Conservation (phyloP, 345 rosid species). For the Dimocarpus longan region DNA sequence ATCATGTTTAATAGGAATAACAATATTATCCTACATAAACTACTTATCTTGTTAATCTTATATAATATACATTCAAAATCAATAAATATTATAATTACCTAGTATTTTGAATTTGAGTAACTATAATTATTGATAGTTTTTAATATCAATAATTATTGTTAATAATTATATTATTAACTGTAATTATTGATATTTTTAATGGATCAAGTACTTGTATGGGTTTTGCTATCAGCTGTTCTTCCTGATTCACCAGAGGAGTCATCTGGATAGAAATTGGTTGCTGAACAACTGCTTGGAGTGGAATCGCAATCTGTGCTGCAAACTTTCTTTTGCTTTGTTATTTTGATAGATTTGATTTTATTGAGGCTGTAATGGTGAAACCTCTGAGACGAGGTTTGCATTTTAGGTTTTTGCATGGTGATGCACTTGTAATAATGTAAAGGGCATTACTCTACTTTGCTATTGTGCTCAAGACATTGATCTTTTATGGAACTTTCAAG, state of each 20-base stretch:
- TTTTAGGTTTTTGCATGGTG: not conserved
- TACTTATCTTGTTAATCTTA: too few relatives aligned
- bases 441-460: slow-evolving; percentile 8
- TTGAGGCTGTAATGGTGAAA: not conserved
- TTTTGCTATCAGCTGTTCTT: slow-evolving; percentile 17
- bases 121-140: too few relatives aligned
- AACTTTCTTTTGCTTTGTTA: not conserved
- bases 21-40: too few relatives aligned
- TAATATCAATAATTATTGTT: too few relatives aligned
- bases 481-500: not conserved
- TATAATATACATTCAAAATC: too few relatives aligned
- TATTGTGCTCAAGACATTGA: not conserved
- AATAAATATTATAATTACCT: too few relatives aligned
- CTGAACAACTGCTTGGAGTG: slow-evolving; percentile 6
- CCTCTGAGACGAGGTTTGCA: not conserved
- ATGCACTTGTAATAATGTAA: slow-evolving; percentile 20
- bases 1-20: too few relatives aligned
- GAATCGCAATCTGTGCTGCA: not conserved
- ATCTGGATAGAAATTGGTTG: not conserved
- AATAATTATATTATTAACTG: too few relatives aligned
- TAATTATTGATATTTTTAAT: too few relatives aligned
- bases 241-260: slow-evolving; percentile 11
- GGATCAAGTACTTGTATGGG: not conserved
- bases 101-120: too few relatives aligned
- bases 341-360: slow-evolving; percentile 10